Conservation (phyloP, 345 rosid species). For the Euphorbia tirucalli region DNA sequence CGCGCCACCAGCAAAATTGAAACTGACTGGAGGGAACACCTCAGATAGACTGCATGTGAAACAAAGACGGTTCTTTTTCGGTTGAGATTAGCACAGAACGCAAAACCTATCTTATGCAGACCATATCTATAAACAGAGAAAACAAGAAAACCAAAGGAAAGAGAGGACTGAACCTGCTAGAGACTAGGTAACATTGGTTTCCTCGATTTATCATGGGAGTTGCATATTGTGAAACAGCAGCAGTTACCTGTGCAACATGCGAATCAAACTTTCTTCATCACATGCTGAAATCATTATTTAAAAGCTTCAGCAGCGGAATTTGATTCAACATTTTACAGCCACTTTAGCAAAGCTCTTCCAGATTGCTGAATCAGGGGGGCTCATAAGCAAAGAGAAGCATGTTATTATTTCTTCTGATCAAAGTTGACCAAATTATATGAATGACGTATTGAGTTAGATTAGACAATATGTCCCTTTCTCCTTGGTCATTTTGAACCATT, state of each 20-base stretch:
- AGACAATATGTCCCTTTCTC: not conserved
- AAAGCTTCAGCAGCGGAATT: not conserved
- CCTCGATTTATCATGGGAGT: constrained; percentile 53
- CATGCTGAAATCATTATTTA: not conserved
- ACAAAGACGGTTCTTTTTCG: constrained; percentile 1
- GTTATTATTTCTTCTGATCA: too few relatives aligned
- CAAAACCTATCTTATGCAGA: not conserved
- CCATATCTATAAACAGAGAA: not conserved
- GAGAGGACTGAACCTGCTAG: constrained; percentile 52
- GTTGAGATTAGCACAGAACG: not conserved
- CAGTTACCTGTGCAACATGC: constrained; percentile 53
- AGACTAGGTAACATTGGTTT: constrained; percentile 62
- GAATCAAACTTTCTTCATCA: constrained; percentile 18
- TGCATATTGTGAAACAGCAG: constrained; percentile 51
- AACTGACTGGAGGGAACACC: constrained; percentile 76
- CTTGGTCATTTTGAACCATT: not conserved
- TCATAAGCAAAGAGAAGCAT: too few relatives aligned
- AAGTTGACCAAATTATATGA: too few relatives aligned
- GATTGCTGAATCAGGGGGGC: too few relatives aligned
- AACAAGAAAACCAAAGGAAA: not conserved
- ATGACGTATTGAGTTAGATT: too few relatives aligned
- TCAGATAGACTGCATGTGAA: constrained; percentile 34
- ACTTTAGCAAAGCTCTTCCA: not conserved
- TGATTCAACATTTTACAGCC: not conserved
- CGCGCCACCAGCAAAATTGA: constrained; percentile 87